phyloP scores from a whole-genome alignment of 352 stramenopile genomes.

The Phytophthora palmivora region DNA sequence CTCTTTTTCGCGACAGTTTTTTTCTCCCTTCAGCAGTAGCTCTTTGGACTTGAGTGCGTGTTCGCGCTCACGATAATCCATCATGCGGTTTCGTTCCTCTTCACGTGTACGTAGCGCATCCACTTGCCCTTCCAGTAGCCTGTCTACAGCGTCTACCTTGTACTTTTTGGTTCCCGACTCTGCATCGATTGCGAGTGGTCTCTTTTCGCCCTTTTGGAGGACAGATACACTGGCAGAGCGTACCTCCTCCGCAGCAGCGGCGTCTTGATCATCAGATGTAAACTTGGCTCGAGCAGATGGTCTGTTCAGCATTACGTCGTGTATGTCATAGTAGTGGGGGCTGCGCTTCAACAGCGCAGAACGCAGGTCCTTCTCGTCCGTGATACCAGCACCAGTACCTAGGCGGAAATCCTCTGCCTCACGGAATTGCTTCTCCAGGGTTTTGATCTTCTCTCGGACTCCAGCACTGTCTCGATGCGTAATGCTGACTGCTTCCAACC shows the following conservation, averaged over 20 bases:
- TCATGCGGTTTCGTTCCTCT: not conserved
- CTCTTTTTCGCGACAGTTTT: not conserved
- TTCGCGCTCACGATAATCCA: not conserved
- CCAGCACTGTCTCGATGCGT: not conserved
- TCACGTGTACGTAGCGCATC: not conserved
- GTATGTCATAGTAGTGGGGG: not conserved
- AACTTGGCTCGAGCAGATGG: not conserved
- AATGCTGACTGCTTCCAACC: not conserved
- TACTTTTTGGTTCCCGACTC: not conserved
- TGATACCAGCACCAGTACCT: not conserved
- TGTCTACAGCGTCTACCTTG: not conserved
- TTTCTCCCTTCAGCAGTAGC: not conserved
- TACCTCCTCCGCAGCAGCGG: not conserved
- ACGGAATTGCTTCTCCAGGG: not conserved
- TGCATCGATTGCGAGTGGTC: not conserved
- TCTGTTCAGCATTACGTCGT: not conserved
- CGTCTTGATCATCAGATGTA: not conserved
- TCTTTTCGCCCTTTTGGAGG: not conserved
- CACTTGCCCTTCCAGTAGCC: not conserved
- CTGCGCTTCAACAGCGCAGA: not conserved
- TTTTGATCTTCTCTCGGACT: slow-evolving; percentile 1
- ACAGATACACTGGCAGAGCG: not conserved
- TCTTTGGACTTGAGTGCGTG: not conserved
- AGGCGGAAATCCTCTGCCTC: not conserved
- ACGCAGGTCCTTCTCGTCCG: not conserved